Percentiles rank a stretch among this genome's conserved stretches.
Evolutionary conservation across 306 rosid species (phyloP).

Genomic region (Trichosanthes truncata): DNA sequence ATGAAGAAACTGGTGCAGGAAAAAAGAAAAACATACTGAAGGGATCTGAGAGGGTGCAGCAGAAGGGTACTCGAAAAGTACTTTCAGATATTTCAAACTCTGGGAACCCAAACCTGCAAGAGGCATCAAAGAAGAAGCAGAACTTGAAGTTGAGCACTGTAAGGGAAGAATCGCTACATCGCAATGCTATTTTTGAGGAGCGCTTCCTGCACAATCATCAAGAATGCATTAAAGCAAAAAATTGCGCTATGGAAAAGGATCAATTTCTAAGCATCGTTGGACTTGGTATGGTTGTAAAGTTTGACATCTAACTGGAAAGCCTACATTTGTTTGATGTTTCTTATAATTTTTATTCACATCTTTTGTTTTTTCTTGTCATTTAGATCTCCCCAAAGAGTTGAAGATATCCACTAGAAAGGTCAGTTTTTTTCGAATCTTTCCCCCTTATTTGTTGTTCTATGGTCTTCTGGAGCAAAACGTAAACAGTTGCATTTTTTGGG

Average conservation of each 20-base stretch:
- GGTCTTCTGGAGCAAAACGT: neutral
- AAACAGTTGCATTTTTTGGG: neutral
- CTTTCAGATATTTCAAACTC: conserved; percentile 60
- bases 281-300: conserved; percentile 31
- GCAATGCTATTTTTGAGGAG: conserved; percentile 35
- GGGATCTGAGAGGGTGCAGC: conserved; percentile 26
- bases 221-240: conserved; percentile 39
- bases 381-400: conserved; percentile 27
- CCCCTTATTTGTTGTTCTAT: neutral
- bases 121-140: conserved; percentile 21
- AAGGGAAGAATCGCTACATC: conserved; percentile 20
- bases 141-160: conserved; percentile 23
- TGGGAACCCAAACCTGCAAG: conserved; percentile 19
- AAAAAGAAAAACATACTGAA: conserved; percentile 22
- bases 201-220: conserved; percentile 34
- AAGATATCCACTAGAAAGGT: conserved; percentile 26
- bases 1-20: conserved; percentile 20
- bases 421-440: conserved; percentile 1
- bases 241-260: conserved; percentile 15
- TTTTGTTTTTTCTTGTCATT: conserved; percentile 2
- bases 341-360: neutral
- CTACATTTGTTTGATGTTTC: neutral
- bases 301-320: neutral
- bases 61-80: conserved; percentile 32
- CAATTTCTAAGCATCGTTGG: conserved; percentile 36